These are phyloP conservation scores for Albifimbria verrucaria DNA, from an alignment of 2,329 filamentous ascomycete species.

Conservation along the genomic window DNA sequence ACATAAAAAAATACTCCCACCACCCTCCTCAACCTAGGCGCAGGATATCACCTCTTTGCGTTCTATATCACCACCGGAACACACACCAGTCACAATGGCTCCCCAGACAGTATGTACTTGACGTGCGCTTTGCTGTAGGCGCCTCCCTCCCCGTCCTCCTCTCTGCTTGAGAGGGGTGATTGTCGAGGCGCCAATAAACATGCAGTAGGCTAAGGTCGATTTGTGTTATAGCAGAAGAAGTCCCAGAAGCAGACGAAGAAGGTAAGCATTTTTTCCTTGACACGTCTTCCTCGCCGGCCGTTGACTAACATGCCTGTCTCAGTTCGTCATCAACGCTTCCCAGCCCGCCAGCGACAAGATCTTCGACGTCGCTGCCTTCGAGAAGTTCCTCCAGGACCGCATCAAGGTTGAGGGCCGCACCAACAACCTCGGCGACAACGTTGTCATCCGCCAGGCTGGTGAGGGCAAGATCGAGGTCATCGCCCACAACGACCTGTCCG, in stretches of 20 bases:
- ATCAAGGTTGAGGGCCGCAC: slow-evolving; percentile 99
- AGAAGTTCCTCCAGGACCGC: slow-evolving; percentile 99
- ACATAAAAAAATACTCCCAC: slow-evolving; percentile 10
- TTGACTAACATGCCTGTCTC: slow-evolving; percentile 13
- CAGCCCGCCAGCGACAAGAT: slow-evolving; percentile 99
- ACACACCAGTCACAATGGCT: slow-evolving; percentile 67
- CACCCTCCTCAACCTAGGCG: slow-evolving; percentile 43
- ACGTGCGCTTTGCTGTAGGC: slow-evolving; percentile 92
- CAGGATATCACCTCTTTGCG: slow-evolving; percentile 78
- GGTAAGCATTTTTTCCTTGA: slow-evolving; percentile 43
- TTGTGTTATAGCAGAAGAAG: slow-evolving; percentile 55
- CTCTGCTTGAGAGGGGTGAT: slow-evolving; percentile 4
- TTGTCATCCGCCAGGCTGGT: slow-evolving; percentile 84
- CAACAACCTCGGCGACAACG: slow-evolving; percentile 93
- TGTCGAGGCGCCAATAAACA: slow-evolving; percentile 25
- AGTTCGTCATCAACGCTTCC: slow-evolving; percentile 99
- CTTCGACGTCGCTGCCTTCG: slow-evolving; percentile 97
- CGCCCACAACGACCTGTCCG: slow-evolving; percentile 96
- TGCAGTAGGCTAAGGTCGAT: slow-evolving; percentile 95
- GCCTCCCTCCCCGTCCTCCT: slow-evolving; percentile 23
- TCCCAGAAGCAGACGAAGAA: slow-evolving; percentile 83
- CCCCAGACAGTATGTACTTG: slow-evolving; percentile 80
- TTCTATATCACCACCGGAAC: slow-evolving; percentile 31
- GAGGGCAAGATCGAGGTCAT: slow-evolving; percentile 99
- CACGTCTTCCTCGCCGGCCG: neutral